phyloP scores from a whole-genome alignment of 768 basidiomycete genomes.

The Phlebiopsis gigantea region DNA sequence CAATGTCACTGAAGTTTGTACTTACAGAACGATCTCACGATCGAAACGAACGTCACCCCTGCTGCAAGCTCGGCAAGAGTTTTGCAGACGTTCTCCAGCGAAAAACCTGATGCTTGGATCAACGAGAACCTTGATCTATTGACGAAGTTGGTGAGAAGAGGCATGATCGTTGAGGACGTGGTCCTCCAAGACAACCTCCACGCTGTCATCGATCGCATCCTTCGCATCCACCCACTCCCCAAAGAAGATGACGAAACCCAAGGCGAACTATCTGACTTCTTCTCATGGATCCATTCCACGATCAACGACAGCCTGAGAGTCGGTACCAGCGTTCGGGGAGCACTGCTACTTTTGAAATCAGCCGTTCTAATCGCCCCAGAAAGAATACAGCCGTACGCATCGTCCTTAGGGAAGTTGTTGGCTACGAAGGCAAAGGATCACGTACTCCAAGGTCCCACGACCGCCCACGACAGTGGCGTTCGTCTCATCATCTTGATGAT shows the following conservation, averaged over 20 bases:
- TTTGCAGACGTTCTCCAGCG: slow-evolving; percentile 76
- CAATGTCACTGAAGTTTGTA: not conserved
- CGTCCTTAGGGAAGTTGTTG: slow-evolving; percentile 75
- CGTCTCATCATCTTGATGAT: slow-evolving; percentile 73
- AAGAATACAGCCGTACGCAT: slow-evolving; percentile 75
- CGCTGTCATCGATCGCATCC: slow-evolving; percentile 76
- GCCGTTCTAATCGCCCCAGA: slow-evolving; percentile 78
- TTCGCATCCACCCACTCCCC: slow-evolving; percentile 71
- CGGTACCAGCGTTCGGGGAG: slow-evolving; percentile 61
- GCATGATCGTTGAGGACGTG: slow-evolving; percentile 75
- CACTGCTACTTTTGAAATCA: slow-evolving; percentile 82
- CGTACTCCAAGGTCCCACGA: slow-evolving; percentile 42
- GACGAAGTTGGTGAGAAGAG: slow-evolving; percentile 83
- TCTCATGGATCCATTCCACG: slow-evolving; percentile 66
- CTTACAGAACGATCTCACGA: slow-evolving; percentile 63
- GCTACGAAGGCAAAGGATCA: slow-evolving; percentile 88
- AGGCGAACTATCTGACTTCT: slow-evolving; percentile 70
- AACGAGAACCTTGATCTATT: slow-evolving; percentile 62
- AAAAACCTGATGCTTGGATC: slow-evolving; percentile 85
- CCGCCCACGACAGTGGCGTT: slow-evolving; percentile 53
- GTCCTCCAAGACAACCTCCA: slow-evolving; percentile 76
- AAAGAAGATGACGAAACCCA: slow-evolving; percentile 69
- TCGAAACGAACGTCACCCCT: slow-evolving; percentile 56
- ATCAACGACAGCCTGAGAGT: slow-evolving; percentile 43
- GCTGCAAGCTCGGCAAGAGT: slow-evolving; percentile 85